Base-by-base conservation (phyloP, 257 asterid genomes). In the Solanum corneliomulleri region DNA sequence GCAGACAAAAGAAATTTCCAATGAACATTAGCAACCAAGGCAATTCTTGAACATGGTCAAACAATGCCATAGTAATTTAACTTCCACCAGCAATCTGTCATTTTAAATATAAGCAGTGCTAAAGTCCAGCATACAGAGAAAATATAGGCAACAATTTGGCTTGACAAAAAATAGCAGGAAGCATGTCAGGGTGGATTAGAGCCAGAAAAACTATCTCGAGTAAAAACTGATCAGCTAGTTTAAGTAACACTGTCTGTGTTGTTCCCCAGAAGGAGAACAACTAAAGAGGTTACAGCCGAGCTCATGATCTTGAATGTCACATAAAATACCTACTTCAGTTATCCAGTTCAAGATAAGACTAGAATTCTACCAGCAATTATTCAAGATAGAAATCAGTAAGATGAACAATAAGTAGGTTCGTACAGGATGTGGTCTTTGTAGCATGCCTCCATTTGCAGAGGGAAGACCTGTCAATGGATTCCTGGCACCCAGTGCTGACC, bases 381-480 rank as follows among this genome's bases (percentile, higher is more conserved):
- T 47, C 85, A 47, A 81, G 85, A 81, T 49, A 49, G 69, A 81
- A 81, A 81, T 31, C 68, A 47, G 84, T 20, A 81, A 81, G 35
- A 49, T 81, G 49, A 81, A 86, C 71, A 87, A 84, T 82, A 77
- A n/a, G 87, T 68, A 21, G 84, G 90, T 77, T 66, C 69, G 25
- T 92, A 95, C 98, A 25, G 88, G 89, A 88, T 86, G 77, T 41
- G 90, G 76, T 85, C 90, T 62, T 86, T 83, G 88, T 44, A 88
- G 84, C 86, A 91, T 88, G 88, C 91, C 90, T 90, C 93, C 88
- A 74, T 92, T 83, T 77, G 91, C 89, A 13, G 93, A 86, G 14
- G 92, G 88, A 85, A 87, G 82, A 87, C 88, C 89, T 11, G 49
- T 33, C 42, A 86, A 86, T 72, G 89, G 81, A 89, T 88, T 90